phyloP scores from a whole-genome alignment of 768 basidiomycete species.

The Pisolithus marmoratus region DNA sequence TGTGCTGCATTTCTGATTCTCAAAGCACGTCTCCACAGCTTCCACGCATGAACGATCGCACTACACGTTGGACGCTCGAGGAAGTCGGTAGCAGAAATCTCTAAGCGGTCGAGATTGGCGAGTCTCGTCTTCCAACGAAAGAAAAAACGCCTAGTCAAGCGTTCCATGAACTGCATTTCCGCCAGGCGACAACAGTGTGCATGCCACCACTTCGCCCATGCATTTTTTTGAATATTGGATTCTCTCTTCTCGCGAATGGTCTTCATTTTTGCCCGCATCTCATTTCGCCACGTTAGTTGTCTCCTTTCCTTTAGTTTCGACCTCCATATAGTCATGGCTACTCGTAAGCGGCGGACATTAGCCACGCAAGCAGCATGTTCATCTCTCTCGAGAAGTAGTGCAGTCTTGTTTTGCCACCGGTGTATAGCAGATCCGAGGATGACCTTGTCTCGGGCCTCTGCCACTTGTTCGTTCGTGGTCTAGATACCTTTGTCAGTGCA shows the following conservation, averaged over 20 bases:
- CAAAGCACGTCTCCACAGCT: conserved; percentile 48
- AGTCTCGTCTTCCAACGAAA: conserved; percentile 49
- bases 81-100: conserved; percentile 47
- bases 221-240: conserved; percentile 44
- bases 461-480: conserved; percentile 70
- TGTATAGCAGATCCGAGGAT: conserved; percentile 53
- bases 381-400: conserved; percentile 33
- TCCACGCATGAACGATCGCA: conserved; percentile 41
- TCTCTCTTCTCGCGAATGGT: conserved; percentile 53
- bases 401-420: conserved; percentile 50
- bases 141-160: conserved; percentile 40
- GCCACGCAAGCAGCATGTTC: conserved; percentile 40
- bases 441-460: conserved; percentile 61
- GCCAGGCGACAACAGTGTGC: conserved; percentile 46
- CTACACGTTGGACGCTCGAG: conserved; percentile 33
- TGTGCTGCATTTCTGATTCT: conserved; percentile 42
- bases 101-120: conserved; percentile 36
- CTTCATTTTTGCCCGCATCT: conserved; percentile 70
- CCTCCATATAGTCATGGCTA: conserved; percentile 49
- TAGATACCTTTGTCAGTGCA: conserved; percentile 24
- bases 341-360: conserved; percentile 38
- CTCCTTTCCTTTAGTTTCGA: conserved; percentile 46
- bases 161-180: conserved; percentile 43
- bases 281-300: conserved; percentile 57
- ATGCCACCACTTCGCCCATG: conserved; percentile 66